A percentile compares a stretch with the other conserved stretches of the same genome.
phyloP scores from a whole-genome alignment of 2,329 filamentous ascomycete genomes.

The Diaporthe citriasiana region DNA sequence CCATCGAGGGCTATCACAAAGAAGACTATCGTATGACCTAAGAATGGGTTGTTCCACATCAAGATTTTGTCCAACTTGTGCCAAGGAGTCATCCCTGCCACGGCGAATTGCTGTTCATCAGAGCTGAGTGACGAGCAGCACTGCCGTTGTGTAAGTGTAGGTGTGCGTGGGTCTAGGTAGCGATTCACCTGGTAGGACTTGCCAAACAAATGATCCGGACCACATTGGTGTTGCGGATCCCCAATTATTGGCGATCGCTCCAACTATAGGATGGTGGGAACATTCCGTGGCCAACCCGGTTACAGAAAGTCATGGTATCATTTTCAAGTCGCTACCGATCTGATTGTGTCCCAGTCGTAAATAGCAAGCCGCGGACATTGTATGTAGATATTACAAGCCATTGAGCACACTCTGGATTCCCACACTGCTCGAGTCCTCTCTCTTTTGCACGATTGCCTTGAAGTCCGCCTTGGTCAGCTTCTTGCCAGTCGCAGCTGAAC shows the following conservation, averaged over 20 bases:
- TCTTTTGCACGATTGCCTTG: constrained; percentile 84
- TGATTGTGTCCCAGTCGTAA: constrained; percentile 13
- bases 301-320: constrained; percentile 41
- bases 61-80: background rate
- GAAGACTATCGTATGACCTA: background rate
- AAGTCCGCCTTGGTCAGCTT: constrained; percentile 78
- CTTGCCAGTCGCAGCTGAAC: constrained; percentile 58
- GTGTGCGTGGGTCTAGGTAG: background rate
- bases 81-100: background rate
- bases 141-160: background rate
- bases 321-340: constrained; percentile 36
- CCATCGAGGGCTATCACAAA: background rate
- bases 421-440: constrained; percentile 85
- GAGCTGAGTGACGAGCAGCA: background rate
- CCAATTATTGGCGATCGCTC: background rate
- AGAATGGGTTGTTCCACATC: background rate
- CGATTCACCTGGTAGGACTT: background rate
- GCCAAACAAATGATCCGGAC: background rate
- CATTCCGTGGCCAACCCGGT: background rate
- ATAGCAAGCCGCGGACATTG: background rate
- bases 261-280: background rate
- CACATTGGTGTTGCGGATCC: background rate
- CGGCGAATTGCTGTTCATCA: background rate
- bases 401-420: constrained; percentile 88
- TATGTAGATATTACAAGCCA: constrained; percentile 60